These are phyloP conservation scores for Rhinocladiella similis DNA, from an alignment of 2,329 filamentous ascomycete genomes.

Conservation along the genomic window DNA sequence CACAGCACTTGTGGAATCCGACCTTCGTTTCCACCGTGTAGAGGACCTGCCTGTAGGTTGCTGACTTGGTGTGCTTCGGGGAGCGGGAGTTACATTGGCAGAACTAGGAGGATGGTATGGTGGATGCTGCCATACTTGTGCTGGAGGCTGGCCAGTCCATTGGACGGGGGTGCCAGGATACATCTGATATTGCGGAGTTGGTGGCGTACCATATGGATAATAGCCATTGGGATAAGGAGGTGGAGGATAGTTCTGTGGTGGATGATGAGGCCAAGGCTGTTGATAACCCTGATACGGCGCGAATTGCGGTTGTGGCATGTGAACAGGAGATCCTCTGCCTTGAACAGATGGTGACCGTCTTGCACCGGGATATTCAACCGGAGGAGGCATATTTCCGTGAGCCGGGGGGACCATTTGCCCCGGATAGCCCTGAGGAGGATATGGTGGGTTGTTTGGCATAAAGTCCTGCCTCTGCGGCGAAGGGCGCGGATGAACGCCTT, in stretches of 20 bases:
- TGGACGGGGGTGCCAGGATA: constrained; percentile 25
- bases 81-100: constrained; percentile 24
- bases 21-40: constrained; percentile 28
- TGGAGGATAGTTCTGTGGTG: constrained; percentile 19
- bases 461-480: constrained; percentile 27
- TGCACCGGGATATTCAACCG: constrained; percentile 19
- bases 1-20: constrained; percentile 3
- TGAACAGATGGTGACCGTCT: constrained; percentile 23
- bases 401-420: constrained; percentile 23
- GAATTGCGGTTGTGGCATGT: constrained; percentile 24
- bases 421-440: constrained; percentile 23
- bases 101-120: constrained; percentile 23
- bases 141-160: constrained; percentile 22
- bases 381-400: constrained; percentile 26
- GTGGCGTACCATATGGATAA: constrained; percentile 26
- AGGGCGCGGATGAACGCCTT: constrained; percentile 21
- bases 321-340: constrained; percentile 27
- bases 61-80: constrained; percentile 16
- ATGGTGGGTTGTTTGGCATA: constrained; percentile 21
- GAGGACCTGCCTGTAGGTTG: constrained; percentile 20
- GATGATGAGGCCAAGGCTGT: constrained; percentile 27
- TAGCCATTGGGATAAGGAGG: constrained; percentile 22
- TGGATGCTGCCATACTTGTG: constrained; percentile 21
- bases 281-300: constrained; percentile 25
- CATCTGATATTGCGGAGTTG: constrained; percentile 24